A percentile compares a stretch with the other conserved stretches of the same genome.
These are phyloP conservation scores for Fusarium sp. DNA, from an alignment of 2,329 filamentous ascomycete species.

Conservation along the genomic window DNA sequence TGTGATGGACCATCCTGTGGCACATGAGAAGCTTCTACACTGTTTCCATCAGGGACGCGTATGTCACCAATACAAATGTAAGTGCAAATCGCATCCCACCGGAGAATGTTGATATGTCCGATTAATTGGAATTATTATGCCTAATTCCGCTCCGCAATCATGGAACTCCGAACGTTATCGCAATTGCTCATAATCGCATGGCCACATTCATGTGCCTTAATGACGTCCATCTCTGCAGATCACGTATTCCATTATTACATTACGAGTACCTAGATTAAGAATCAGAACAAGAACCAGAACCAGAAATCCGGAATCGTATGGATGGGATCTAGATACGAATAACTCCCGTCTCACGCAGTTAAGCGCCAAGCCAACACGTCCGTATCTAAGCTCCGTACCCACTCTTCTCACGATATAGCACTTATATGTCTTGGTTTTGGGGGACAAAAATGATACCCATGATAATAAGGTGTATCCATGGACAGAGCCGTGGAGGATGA, in stretches of 20 bases:
- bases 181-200: conserved; percentile 15
- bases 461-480: conserved; percentile 10
- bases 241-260: conserved; percentile 6
- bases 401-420: conserved; percentile 3
- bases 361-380: conserved; percentile 12
- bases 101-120: neutral
- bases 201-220: conserved; percentile 22
- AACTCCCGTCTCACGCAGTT: neutral
- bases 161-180: conserved; percentile 4
- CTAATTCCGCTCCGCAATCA: neutral
- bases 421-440: conserved; percentile 13
- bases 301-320: conserved; percentile 3
- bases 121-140: conserved; percentile 14
- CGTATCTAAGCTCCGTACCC: conserved; percentile 28
- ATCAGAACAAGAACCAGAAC: no score
- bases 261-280: neutral
- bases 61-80: neutral
- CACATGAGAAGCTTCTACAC: conserved; percentile 8
- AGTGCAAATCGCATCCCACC: neutral
- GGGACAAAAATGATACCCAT: conserved; percentile 10
- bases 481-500: conserved; percentile 26
- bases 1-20: conserved; percentile 13
- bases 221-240: conserved; percentile 19
- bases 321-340: conserved; percentile 19
- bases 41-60: conserved; percentile 21